Base-by-base conservation (phyloP, 2,329 filamentous ascomycete genomes). In the Hypoxylon sp. region DNA sequence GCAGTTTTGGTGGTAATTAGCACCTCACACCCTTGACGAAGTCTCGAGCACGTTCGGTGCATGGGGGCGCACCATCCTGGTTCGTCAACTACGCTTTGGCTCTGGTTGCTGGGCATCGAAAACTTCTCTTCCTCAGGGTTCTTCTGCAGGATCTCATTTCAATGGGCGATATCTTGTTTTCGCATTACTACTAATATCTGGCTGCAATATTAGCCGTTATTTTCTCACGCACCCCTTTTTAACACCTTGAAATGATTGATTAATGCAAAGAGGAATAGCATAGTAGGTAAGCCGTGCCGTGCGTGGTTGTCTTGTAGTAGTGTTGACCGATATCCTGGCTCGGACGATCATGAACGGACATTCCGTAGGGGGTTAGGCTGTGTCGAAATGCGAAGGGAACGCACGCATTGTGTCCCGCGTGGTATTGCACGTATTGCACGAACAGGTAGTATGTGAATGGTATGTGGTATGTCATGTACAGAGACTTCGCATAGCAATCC, bases 331-430 rank as follows among this genome's bases (percentile, higher is more conserved):
- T 69, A 69, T 67, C 63, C 66, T 66, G 51, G 63, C 54, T 67
- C 52, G 63, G 66, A 53, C 54, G 58, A 59, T 60, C 54, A 55
- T 33, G 61, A 61, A 64, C 63, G 59, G 69, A 71, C 69, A 71
- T 71, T 61, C 69, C 69, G 59, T 70, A 69, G 59, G 44, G 44
- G 63, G 69, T 70, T 70, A 71, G 69, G 52, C 66, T 69, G 57
- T 51, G 17, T 59, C 47, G 35, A 59, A 54, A 59, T 48, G 39
- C 29, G 62, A 50, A 53, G 55, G 59, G 62, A 60, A 60, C 33
- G 57, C 47, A 68, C 17, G 65, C 52, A 67, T 54, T 60, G 57
- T 48, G 54, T 52, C 39, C 52, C 17, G 48, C 14, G 53, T 60
- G 24, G 55, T 51, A 59, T 51, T 63, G 44, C 39, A 39, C 24